Evolutionary conservation across 2,329 filamentous ascomycete genomes (phyloP), one percentile per base, ranked within the genome.

Genomic region (Didymellaceae sp.): DNA sequence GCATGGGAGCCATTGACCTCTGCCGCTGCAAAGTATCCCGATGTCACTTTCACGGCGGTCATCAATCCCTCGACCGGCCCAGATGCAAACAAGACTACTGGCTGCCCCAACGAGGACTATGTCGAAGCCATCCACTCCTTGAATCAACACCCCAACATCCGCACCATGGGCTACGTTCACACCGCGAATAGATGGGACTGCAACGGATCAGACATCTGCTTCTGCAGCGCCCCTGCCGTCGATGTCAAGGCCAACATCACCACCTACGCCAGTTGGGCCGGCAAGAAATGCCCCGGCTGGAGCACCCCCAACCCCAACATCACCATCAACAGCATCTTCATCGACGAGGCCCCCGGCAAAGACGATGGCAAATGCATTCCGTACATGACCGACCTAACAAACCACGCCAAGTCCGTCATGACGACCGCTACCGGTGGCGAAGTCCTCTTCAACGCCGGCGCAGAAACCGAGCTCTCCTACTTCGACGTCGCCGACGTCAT

Each of bases 91-190:
- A 39, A 46, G n/a, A 26, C 21, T 8, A 40, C 43, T 13, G 50
- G 50, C 0, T 53, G 50, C 13, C 50, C 50, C 3, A 44, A 53
- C 8, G 34, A 44, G 3, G 39, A 53, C 18, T 53, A 42, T 9
- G 44, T 53, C 13, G 44, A 53, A 13, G 49, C n/a, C 5, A 33
- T 53, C 2, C 38, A 43, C 1, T 43, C 44, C 0, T 13, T 53
- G 3, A 53, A 53, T 24, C 34, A 40, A n/a, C 33, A 25, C 6
- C 22, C 50, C n/a, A 53, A 53, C n/a, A 53, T 53, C 6, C 32
- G 26, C 5, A 53, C 50, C 1, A 53, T 53, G 50, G 50, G 50
- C 11, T 48, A 53, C n/a, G 50, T 53, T 5, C 50, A 53, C 28
- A 53, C 50, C 6, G 50, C 50, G 10, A 47, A 53, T 16, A 8